Evolutionary conservation across 1,284 basidiomycete genomes (phyloP), one percentile per base, ranked within the genome.

Genomic region (Moesziomyces parantarcticus): DNA sequence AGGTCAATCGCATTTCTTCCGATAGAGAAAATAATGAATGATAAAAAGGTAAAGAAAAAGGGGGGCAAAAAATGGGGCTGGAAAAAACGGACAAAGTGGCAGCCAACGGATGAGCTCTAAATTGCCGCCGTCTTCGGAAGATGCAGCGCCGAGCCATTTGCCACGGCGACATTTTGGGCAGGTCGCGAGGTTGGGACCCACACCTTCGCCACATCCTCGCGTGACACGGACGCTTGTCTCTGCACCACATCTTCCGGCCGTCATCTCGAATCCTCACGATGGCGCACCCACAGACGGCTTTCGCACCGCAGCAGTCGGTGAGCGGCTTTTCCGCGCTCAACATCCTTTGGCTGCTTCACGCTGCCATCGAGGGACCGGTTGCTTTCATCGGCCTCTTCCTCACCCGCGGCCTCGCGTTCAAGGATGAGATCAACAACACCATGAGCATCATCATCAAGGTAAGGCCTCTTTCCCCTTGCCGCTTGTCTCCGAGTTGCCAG

Each of bases 401-500:
- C 2, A 90, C 91, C 1, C 76, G 84, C 13, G 85, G 82, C 7
- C 84, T 93, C 13, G 91, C 90, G 0, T 92, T 93, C 42, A 63
- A 67, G 82, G 79, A 92, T 51, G 89, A 92, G 80, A 86, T 92
- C 67, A 92, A 89, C 73, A 93, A 93, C 84, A 93, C 92, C 4
- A 88, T 90, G 1, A 58, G 92, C 14, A 88, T 92, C 2, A 71
- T 93, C 13, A 85, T 92, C 55, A 92, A 92, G 87, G 91, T 90
- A 51, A 36, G 83, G 69, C 22, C 36, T 51, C 18, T 21, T 14
- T 60, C 45, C 51, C 40, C 10, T 39, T n/a, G 20, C 13, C 41
- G 36, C 23, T 41, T 21, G 49, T 47, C 21, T n/a, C n/a, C n/a
- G 4, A 10, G 13, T 8, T 13, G 5, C 2, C 2, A 16, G 25